phyloP scores from a whole-genome alignment of 345 rosid species.

The Syzygium jambos region DNA sequence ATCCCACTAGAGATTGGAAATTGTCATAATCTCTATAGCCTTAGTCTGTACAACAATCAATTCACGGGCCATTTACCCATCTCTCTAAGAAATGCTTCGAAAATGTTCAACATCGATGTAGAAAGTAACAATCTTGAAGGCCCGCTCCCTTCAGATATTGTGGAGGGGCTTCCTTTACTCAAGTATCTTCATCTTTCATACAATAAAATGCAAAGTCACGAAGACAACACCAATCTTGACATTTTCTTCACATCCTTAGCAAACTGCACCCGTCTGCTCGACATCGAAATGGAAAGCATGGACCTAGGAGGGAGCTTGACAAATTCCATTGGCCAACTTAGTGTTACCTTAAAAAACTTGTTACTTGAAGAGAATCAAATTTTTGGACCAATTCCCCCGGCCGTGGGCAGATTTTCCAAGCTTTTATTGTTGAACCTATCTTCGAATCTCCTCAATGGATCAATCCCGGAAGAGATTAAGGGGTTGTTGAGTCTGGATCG shows the following conservation, averaged over 20 bases:
- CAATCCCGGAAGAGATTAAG: slow-evolving; percentile 19
- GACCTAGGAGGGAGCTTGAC: slow-evolving; percentile 43
- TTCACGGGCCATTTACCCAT: slow-evolving; percentile 29
- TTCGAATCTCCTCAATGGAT: slow-evolving; percentile 29
- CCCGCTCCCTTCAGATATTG: slow-evolving; percentile 30
- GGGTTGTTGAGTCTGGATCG: slow-evolving; percentile 17
- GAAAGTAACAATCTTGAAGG: slow-evolving; percentile 32
- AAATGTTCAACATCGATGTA: slow-evolving; percentile 19
- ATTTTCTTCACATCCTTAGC: slow-evolving; percentile 31
- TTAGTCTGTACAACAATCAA: slow-evolving; percentile 30
- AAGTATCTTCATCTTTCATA: slow-evolving; percentile 29
- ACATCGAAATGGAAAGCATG: slow-evolving; percentile 46
- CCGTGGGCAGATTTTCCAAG: slow-evolving; percentile 18
- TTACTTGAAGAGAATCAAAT: slow-evolving; percentile 33
- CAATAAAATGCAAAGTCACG: slow-evolving; percentile 33
- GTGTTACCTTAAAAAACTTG: slow-evolving; percentile 1
- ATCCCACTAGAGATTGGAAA: slow-evolving; percentile 45
- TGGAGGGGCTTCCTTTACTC: slow-evolving; percentile 14
- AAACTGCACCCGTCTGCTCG: slow-evolving; percentile 29
- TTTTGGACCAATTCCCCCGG: slow-evolving; percentile 30
- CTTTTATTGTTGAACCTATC: slow-evolving; percentile 30
- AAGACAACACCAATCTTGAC: slow-evolving; percentile 32
- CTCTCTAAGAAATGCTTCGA: slow-evolving; percentile 28
- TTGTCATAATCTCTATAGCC: slow-evolving; percentile 17
- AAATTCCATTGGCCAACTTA: slow-evolving; percentile 18